phyloP scores from a whole-genome alignment of 805 yeast species.

The Pichia deserticola region DNA sequence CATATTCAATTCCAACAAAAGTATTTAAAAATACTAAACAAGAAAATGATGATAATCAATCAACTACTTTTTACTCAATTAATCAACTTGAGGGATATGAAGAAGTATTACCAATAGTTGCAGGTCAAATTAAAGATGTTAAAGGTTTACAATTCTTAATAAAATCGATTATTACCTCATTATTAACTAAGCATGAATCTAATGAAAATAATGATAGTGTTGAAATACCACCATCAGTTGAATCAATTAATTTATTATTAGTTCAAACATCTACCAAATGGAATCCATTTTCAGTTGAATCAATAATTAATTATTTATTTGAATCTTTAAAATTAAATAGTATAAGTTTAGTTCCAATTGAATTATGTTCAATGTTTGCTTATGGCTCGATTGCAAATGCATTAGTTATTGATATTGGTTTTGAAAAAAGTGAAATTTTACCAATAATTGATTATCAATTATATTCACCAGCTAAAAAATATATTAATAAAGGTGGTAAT shows the following conservation, averaged over 20 bases:
- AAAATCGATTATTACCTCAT: conserved; percentile 44
- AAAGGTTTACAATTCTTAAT: conserved; percentile 63
- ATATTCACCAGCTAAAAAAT: conserved; percentile 40
- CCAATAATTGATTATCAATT: conserved; percentile 74
- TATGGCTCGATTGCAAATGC: conserved; percentile 57
- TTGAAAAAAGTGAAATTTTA: conserved; percentile 62
- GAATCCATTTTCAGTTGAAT: conserved; percentile 62
- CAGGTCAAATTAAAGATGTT: conserved; percentile 58
- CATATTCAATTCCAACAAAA: conserved; percentile 65
- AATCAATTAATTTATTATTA: conserved; percentile 58
- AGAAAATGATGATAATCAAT: not conserved
- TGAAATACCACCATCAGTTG: conserved; percentile 12
- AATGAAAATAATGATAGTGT: conserved; percentile 4
- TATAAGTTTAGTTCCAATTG: conserved; percentile 58
- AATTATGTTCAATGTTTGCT: conserved; percentile 69
- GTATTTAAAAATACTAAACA: conserved; percentile 32
- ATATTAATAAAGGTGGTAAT: conserved; percentile 50
- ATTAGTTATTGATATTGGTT: conserved; percentile 75
- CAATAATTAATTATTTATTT: conserved; percentile 64
- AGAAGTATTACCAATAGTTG: conserved; percentile 50
- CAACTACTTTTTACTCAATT: not conserved
- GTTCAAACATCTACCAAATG: conserved; percentile 57
- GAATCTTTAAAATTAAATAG: conserved; percentile 69
- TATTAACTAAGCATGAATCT: conserved; percentile 26
- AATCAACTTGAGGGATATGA: not conserved